Evolutionary conservation across 768 basidiomycete genomes (phyloP).

Genomic region (Lactarius deliciosus): DNA sequence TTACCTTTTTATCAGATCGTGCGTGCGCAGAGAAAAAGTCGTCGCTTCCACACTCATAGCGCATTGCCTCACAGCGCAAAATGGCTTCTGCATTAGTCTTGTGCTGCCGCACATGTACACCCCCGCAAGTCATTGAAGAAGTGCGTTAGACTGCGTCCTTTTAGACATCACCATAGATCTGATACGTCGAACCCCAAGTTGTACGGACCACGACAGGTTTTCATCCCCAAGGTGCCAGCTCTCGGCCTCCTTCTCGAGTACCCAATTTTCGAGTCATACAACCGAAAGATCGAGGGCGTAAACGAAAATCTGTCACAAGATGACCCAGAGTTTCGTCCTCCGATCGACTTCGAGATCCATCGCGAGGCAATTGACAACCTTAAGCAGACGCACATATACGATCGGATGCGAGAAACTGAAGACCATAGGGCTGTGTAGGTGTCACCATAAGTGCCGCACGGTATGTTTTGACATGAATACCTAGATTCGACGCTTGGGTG

Average conservation of each 20-base stretch:
- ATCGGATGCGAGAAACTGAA: conserved; percentile 83
- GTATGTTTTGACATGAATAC: background rate
- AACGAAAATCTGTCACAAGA: conserved; percentile 53
- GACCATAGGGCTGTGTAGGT: conserved; percentile 74
- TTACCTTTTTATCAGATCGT: conserved; percentile 46
- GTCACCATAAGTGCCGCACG: background rate
- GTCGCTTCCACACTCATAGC: conserved; percentile 26
- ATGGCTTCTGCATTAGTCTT: conserved; percentile 92
- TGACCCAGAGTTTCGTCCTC: conserved; percentile 63
- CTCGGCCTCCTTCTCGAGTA: conserved; percentile 90
- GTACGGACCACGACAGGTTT: conserved; percentile 72
- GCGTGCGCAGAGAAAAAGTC: conserved; percentile 31
- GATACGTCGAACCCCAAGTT: conserved; percentile 44
- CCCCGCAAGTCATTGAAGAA: conserved; percentile 71
- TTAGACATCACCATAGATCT: background rate
- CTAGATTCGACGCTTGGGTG: conserved; percentile 84
- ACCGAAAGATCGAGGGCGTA: conserved; percentile 49
- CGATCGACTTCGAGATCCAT: conserved; percentile 70
- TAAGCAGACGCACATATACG: conserved; percentile 84
- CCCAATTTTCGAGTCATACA: conserved; percentile 80
- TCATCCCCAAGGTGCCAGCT: conserved; percentile 94
- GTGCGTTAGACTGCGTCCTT: conserved; percentile 38
- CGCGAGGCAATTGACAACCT: conserved; percentile 72
- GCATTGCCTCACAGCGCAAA: conserved; percentile 70
- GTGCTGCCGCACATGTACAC: conserved; percentile 70